Evolutionary conservation across 2,329 filamentous ascomycete genomes (phyloP).

Genomic region (Xylaria sp.): DNA sequence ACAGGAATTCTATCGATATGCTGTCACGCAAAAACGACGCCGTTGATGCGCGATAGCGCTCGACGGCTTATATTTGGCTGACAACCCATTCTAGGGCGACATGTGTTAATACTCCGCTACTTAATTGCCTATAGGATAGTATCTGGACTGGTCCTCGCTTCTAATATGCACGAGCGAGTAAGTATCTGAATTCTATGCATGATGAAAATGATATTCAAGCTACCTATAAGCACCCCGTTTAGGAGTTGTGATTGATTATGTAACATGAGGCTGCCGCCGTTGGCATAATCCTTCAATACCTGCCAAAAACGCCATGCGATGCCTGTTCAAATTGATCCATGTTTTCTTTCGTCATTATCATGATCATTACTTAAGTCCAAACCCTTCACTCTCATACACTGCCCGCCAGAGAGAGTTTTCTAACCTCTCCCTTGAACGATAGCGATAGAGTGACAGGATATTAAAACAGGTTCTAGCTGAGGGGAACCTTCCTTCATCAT

Average conservation of each 20-base stretch:
- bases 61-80: too few species aligned
- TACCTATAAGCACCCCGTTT: conserved; percentile 6
- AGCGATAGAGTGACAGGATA: conserved; percentile 80
- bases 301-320: conserved; percentile 37
- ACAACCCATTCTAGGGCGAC: too few species aligned
- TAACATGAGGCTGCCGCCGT: conserved; percentile 1
- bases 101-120: too few species aligned
- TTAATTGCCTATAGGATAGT: too few species aligned
- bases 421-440: conserved; percentile 72
- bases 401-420: conserved; percentile 83
- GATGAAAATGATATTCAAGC: conserved; percentile 23
- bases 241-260: conserved; percentile 9
- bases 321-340: conserved; percentile 25
- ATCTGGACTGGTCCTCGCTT: conserved; percentile 8
- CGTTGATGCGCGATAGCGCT: too few species aligned
- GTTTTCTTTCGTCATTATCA: conserved; percentile 32
- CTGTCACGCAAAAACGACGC: too few species aligned
- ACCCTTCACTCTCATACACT: conserved; percentile 90
- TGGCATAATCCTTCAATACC: conserved; percentile 18
- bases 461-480: conserved; percentile 94
- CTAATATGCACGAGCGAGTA: not conserved
- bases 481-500: conserved; percentile 79
- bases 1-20: too few species aligned
- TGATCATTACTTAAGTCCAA: conserved; percentile 69
- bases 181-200: conserved; percentile 9